phyloP scores from a whole-genome alignment of 1,139 yeast genomes.

The Blastobotrys proliferans region DNA sequence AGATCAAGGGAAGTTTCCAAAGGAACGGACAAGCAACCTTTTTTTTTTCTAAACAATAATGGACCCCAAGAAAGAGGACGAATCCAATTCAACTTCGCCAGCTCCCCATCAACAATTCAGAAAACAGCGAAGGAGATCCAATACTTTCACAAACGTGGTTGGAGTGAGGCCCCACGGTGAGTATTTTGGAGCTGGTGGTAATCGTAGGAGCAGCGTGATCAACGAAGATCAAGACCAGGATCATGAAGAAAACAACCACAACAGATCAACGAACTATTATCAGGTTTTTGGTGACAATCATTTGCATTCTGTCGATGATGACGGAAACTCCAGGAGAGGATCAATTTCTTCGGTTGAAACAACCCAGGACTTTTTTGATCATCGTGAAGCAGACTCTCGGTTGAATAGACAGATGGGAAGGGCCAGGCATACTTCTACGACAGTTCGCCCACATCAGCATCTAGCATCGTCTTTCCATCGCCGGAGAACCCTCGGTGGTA shows the following conservation, averaged over 20 bases:
- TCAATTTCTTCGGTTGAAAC: constrained; percentile 13
- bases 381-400: constrained; percentile 6
- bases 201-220: neutral
- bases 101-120: neutral
- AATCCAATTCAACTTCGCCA: neutral
- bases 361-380: constrained; percentile 12
- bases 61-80: neutral
- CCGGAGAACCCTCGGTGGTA: no score
- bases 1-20: no score
- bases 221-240: neutral
- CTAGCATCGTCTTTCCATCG: constrained; percentile 1
- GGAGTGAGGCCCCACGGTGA: constrained; percentile 24
- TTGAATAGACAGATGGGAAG: neutral
- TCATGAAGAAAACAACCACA: neutral
- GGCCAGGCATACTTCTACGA: no score
- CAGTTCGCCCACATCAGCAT: constrained; percentile 6
- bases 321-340: neutral
- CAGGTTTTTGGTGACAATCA: constrained; percentile 15
- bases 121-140: constrained; percentile 11
- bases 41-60: neutral
- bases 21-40: no score
- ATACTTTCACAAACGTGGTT: constrained; percentile 10
- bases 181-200: neutral
- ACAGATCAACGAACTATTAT: constrained; percentile 5
- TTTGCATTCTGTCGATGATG: constrained; percentile 3